Evolutionary conservation across 192 early-diverging fungal species (phyloP).

Genomic region (Dispira parvispora): DNA sequence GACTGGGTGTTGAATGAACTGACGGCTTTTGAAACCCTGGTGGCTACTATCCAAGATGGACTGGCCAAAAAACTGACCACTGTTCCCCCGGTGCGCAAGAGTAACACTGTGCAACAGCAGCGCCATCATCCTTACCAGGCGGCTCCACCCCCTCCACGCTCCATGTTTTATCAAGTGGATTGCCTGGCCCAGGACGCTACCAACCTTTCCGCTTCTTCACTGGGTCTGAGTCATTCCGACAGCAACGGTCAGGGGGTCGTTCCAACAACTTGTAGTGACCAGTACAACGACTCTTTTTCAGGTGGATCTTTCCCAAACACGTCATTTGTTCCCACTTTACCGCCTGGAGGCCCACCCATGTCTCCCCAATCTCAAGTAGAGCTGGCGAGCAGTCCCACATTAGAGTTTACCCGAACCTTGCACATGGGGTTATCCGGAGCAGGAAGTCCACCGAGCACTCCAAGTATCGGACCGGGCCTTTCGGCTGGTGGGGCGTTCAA

Average conservation of each 20-base stretch:
- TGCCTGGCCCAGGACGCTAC: not conserved
- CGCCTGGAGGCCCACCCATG: not conserved
- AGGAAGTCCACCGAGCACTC: not conserved
- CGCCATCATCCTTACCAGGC: not conserved
- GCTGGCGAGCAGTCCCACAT: not conserved
- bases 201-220: not conserved
- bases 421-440: not conserved
- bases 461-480: not conserved
- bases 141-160: not conserved
- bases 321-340: not conserved
- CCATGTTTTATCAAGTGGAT: slow-evolving; percentile 3
- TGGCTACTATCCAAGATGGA: not conserved
- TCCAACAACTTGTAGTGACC: not conserved
- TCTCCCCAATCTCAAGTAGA: not conserved
- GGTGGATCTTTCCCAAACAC: not conserved
- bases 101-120: not conserved
- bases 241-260: not conserved
- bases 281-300: not conserved
- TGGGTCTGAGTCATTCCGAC: not conserved
- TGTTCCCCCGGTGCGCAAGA: not conserved
- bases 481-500: slow-evolving; percentile 4
- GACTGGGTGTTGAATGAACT: slow-evolving; percentile 25
- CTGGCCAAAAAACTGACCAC: not conserved
- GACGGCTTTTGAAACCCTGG: slow-evolving; percentile 1
- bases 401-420: too few relatives aligned